phyloP scores from a whole-genome alignment of 345 rosid genomes.

The Eucalyptus globulus region DNA sequence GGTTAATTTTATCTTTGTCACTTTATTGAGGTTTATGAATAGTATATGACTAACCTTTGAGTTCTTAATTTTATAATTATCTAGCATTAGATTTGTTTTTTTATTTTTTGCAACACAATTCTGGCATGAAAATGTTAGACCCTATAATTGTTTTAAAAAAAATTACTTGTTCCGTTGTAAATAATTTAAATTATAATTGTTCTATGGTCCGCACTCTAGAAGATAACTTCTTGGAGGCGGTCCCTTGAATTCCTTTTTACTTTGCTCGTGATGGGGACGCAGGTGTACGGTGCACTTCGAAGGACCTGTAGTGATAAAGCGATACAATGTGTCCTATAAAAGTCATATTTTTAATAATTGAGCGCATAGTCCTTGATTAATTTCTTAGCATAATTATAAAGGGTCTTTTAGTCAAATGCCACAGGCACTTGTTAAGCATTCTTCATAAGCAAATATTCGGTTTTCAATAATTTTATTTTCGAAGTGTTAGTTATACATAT shows the following conservation, averaged over 20 bases:
- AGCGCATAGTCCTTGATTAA: background rate
- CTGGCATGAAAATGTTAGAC: background rate
- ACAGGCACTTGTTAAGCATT: background rate
- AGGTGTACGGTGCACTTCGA: background rate
- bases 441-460: background rate
- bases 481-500: background rate
- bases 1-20: background rate
- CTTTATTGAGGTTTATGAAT: background rate
- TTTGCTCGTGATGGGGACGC: background rate
- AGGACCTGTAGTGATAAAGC: background rate
- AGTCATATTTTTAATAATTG: background rate
- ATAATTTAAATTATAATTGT: background rate
- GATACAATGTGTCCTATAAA: background rate
- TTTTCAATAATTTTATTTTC: background rate
- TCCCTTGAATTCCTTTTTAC: background rate
- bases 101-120: background rate
- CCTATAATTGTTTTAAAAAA: background rate
- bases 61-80: background rate
- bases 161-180: background rate
- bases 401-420: background rate
- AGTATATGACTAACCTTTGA: background rate
- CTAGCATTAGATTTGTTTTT: background rate
- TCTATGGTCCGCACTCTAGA: background rate
- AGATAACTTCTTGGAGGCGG: background rate
- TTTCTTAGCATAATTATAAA: background rate